A percentile compares a stretch with the other conserved stretches of the same genome.
phyloP scores from a whole-genome alignment of 116 monocot genomes.

The Dioscorea cayenensis region DNA sequence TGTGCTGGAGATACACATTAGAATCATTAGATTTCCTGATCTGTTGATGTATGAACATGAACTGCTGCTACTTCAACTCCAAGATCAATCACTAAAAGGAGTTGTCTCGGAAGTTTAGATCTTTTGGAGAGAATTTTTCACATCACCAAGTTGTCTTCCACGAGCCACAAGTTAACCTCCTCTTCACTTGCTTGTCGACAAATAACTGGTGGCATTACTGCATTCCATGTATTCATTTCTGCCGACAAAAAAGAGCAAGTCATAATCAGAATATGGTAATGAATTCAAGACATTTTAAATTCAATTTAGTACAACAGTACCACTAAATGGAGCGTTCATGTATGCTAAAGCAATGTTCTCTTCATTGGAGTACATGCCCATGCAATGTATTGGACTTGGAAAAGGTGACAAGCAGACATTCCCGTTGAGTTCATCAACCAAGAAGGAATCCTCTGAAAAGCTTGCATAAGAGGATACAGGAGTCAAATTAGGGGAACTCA shows the following conservation, averaged over 20 bases:
- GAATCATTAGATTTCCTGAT: neutral
- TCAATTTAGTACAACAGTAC: conserved; percentile 22
- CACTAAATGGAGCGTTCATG: conserved; percentile 12
- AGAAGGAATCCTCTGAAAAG: conserved; percentile 18
- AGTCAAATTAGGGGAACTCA: conserved; percentile 16
- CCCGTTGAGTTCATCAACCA: conserved; percentile 3
- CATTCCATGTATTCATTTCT: conserved; percentile 37
- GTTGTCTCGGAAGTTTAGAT: conserved; percentile 9
- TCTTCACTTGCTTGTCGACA: conserved; percentile 45
- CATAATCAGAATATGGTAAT: neutral
- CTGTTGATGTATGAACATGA: conserved; percentile 1
- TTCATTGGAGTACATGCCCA: conserved; percentile 16
- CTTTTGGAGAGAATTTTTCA: conserved; percentile 13
- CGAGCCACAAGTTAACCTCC: conserved; percentile 33
- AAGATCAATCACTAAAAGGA: conserved; percentile 16
- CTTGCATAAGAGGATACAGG: conserved; percentile 23
- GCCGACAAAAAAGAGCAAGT: neutral
- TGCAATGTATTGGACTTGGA: conserved; percentile 22
- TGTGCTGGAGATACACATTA: conserved; percentile 10
- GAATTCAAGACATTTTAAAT: neutral
- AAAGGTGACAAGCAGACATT: conserved; percentile 8
- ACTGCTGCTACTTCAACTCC: neutral
- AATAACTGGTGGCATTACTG: conserved; percentile 11
- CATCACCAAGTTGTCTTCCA: conserved; percentile 26
- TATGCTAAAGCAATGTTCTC: conserved; percentile 23